Evolutionary conservation across 1,284 basidiomycete genomes (phyloP).

Genomic region (Sutorius eximius): DNA sequence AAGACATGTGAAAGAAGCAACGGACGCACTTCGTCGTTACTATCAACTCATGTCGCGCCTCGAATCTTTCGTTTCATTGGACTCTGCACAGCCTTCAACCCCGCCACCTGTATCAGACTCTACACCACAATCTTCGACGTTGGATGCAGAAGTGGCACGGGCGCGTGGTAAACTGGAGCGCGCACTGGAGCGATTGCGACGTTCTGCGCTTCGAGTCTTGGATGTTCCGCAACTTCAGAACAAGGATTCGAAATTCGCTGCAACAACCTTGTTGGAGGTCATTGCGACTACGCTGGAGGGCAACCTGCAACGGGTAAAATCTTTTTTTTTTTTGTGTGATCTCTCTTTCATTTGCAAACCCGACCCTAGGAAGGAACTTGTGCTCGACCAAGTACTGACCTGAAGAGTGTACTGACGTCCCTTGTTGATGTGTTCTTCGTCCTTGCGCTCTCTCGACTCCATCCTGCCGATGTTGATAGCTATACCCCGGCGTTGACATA

Average conservation of each 20-base stretch:
- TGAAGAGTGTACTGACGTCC: slow-evolving; percentile 45
- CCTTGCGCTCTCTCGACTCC: slow-evolving; percentile 52
- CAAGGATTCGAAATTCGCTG: slow-evolving; percentile 5
- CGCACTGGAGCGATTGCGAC: slow-evolving; percentile 58
- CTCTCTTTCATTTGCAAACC: neutral
- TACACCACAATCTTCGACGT: neutral
- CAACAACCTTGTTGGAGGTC: slow-evolving; percentile 23
- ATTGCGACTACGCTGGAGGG: slow-evolving; percentile 23
- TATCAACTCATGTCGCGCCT: slow-evolving; percentile 17
- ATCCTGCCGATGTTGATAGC: slow-evolving; percentile 48
- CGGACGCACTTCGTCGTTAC: slow-evolving; percentile 17
- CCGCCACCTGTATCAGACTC: neutral
- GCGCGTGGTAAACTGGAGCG: slow-evolving; percentile 54
- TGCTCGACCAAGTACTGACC: slow-evolving; percentile 2
- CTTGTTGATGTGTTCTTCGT: slow-evolving; percentile 61
- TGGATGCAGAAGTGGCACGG: slow-evolving; percentile 35
- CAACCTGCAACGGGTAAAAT: slow-evolving; percentile 31
- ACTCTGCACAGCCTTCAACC: slow-evolving; percentile 1
- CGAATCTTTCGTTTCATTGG: slow-evolving; percentile 5
- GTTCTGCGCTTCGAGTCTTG: slow-evolving; percentile 46
- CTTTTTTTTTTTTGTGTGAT: neutral
- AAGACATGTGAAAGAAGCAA: slow-evolving; percentile 26
- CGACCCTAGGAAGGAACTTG: slow-evolving; percentile 29
- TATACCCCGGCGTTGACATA: slow-evolving; percentile 49
- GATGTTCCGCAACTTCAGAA: slow-evolving; percentile 33